These are phyloP conservation scores for Schizonepeta tenuifolia DNA, from an alignment of 257 asterid species.

Conservation along the genomic window DNA sequence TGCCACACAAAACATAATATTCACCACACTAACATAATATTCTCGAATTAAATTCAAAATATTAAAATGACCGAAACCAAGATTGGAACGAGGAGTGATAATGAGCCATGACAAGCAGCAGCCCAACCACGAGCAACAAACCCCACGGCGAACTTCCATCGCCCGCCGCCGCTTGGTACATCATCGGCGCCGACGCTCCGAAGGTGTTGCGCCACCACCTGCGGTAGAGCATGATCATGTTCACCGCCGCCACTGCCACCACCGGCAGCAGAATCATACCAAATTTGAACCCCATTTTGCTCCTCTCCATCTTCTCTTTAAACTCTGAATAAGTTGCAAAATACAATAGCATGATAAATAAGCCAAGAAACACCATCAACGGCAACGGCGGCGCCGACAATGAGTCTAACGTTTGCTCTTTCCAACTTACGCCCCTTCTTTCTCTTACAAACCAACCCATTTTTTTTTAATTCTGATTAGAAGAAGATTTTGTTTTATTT, in stretches of 20 bases:
- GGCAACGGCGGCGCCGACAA: slow-evolving; percentile 66
- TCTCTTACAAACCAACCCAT: slow-evolving; percentile 60
- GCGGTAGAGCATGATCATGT: slow-evolving; percentile 39
- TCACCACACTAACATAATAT: neutral
- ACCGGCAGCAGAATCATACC: slow-evolving; percentile 49
- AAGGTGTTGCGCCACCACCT: slow-evolving; percentile 47
- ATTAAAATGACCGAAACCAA: slow-evolving; percentile 52
- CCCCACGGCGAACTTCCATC: slow-evolving; percentile 57
- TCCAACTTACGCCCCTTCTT: slow-evolving; percentile 70
- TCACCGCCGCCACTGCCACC: slow-evolving; percentile 40
- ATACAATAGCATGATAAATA: slow-evolving; percentile 49
- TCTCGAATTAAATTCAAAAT: neutral
- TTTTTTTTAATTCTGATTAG: neutral
- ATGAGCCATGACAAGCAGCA: slow-evolving; percentile 57
- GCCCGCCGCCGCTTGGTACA: slow-evolving; percentile 25
- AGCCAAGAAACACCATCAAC: slow-evolving; percentile 44
- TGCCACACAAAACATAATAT: no score
- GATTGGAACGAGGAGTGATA: slow-evolving; percentile 54
- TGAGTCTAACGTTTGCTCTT: slow-evolving; percentile 60
- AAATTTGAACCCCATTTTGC: slow-evolving; percentile 43
- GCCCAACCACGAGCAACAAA: slow-evolving; percentile 44
- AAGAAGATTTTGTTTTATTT: neutral
- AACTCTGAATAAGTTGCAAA: slow-evolving; percentile 46
- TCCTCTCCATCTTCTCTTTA: slow-evolving; percentile 44
- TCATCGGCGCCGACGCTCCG: slow-evolving; percentile 32